Base-by-base conservation (phyloP, 164 flowering plant species). In the Vitis cinerea region DNA sequence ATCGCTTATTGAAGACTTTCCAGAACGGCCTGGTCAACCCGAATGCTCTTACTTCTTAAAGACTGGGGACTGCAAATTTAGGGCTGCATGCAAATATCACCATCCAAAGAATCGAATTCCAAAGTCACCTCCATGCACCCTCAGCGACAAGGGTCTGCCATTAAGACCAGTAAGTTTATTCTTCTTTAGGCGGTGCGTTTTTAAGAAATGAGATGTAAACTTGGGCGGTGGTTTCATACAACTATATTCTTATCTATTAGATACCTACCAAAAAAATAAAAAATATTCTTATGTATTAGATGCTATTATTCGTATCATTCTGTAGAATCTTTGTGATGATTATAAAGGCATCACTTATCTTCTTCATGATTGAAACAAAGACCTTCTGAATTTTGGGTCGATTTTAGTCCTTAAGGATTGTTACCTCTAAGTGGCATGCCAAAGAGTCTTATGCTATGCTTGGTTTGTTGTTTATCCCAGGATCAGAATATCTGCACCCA, bases 61-160 rank as follows among this genome's bases (percentile, higher is more conserved):
- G 87, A 87, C 83, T 65, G 99, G 99, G 53, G 87, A 89, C 76
- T 94, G 99, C 71, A 94, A 92, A 84, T 92, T 76, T 77, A 83
- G 75, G 79, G 86, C 87, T 59, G 78, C 78, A n/a, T 94, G 99
- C 83, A 87, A 82, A 77, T 94, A 72, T 82, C 87, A 94, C 76
- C 99, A 94, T 80, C 99, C 99, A 10, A 94, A 87, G 81, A 80
- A 65, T 65, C 79, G 81, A 60, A 48, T 27, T 16, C 23, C 82
- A 49, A 81, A 79, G 66, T 50, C 83, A 52, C 71, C 79, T 31
- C 62, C 82, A 1, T 84, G 75, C 53, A 31, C 73, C 64, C 83
- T 92, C 61, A 90, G 85, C 63, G 91, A 90, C 74, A 78, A 87
- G 73, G 99, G 97, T 77, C 80, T 94, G 70, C 97, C 99, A 8